Percentiles rank a stretch among this genome's conserved stretches.
These are phyloP conservation scores for Coprinopsis strossmayeri DNA, from an alignment of 768 basidiomycete species.

Conservation along the genomic window DNA sequence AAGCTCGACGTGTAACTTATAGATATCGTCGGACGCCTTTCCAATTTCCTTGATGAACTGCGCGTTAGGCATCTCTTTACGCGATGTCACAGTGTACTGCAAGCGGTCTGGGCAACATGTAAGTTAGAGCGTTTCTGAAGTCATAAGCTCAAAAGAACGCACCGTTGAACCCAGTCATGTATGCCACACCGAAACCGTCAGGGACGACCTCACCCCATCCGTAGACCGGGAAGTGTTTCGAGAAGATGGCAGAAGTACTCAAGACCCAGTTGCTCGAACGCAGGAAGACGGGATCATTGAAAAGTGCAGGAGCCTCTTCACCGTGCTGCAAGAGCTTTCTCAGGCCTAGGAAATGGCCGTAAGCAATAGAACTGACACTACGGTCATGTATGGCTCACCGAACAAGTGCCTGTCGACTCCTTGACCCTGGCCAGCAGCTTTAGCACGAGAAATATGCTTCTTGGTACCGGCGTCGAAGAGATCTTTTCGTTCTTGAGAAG, in stretches of 20 bases:
- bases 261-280: slow-evolving; percentile 80
- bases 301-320: slow-evolving; percentile 64
- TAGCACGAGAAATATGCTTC: slow-evolving; percentile 62
- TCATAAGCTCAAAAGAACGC: slow-evolving; percentile 15
- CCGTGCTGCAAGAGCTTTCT: slow-evolving; percentile 57
- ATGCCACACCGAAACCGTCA: slow-evolving; percentile 91
- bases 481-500: slow-evolving; percentile 35
- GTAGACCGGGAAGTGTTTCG: slow-evolving; percentile 77
- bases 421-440: slow-evolving; percentile 53
- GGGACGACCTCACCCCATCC: slow-evolving; percentile 97
- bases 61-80: slow-evolving; percentile 76
- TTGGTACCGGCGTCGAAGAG: slow-evolving; percentile 56
- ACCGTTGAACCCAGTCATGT: slow-evolving; percentile 88
- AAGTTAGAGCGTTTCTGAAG: slow-evolving; percentile 3
- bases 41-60: slow-evolving; percentile 67
- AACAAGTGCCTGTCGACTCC: slow-evolving; percentile 88
- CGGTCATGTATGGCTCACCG: slow-evolving; percentile 39
- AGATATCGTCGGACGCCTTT: slow-evolving; percentile 58
- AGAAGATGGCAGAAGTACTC: slow-evolving; percentile 85
- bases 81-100: slow-evolving; percentile 84
- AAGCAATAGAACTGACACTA: neutral
- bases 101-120: slow-evolving; percentile 51
- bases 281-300: slow-evolving; percentile 65
- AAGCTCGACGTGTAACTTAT: slow-evolving; percentile 42
- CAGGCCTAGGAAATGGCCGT: slow-evolving; percentile 43